Evolutionary conservation across 305 asterid genomes (phyloP), one percentile per base, ranked within the genome.

Genomic region (Solanum aculeatissimum): DNA sequence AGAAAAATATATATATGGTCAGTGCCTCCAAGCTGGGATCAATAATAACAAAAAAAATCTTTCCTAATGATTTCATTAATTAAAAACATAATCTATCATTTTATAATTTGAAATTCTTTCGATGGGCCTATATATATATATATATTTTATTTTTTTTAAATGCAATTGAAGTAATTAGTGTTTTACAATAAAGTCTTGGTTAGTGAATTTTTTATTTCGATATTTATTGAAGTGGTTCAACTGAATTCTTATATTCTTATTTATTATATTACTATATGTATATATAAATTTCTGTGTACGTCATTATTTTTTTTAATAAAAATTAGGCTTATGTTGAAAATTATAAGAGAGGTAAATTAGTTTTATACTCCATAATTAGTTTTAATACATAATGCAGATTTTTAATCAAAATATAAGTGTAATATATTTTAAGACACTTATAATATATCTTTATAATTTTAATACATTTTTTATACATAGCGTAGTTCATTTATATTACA

Each of bases 21-120:
- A 82, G 83, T 87, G 89, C 80, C 83, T 40, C 82, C 87, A 66
- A 82, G 86, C 84, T 85, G 86, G 79, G 65, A 38, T 87, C 84
- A 77, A 82, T 75, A 40, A 81, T 58, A 75, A 58, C 85, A 69
- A 68, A 90, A 82, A 83, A 81, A 86, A 70, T 88, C n/a, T 38
- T 72, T 21, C 66, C 83, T 81, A 71, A 55, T 53, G n/a, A 40
- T 65, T 70, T 77, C 21, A 55, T 49, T 57, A 58, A 55, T 49
- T 57, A 58, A 74, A 57, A 84, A 81, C 58, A 88, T 87, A 80
- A n/a, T 13, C 5, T 42, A 85, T 80, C 63, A 11, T 80, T 53
- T 75, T 75, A 18, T 32, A 43, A 21, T 21, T 58, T 58, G 23
- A 58, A 58, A 21, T 21, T 21, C 16, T 57, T 13, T 21, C 10